Evolutionary conservation across 192 early-diverging fungal genomes (phyloP), one percentile per base, ranked within the genome.

Genomic region (Entomortierella parvispora): DNA sequence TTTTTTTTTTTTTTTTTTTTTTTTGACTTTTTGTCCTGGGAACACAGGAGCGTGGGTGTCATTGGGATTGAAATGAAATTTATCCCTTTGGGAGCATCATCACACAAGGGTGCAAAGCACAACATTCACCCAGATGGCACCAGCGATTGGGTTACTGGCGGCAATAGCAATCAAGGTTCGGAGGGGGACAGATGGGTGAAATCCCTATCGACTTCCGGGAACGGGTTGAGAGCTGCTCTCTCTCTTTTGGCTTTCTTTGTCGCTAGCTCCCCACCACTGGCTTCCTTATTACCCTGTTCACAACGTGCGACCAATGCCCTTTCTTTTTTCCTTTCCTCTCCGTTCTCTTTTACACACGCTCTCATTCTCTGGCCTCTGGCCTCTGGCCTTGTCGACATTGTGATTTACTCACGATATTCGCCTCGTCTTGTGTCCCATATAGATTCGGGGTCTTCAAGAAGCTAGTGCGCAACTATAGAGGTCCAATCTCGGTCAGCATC

Each of bases 401-500:
- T 33, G 34, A 42, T 40, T 14, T 62, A 4, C 11, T 44, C 44
- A 32, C 7, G 7, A 50, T 14, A 17, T 61, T 23, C 25, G 18
- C 17, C 12, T 42, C 40, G 31, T 7, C 48, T 45, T 22, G 66
- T 69, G 49, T 18, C 25, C 22, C 25, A 34, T 37, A 57, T 68
- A 83, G 74, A 64, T 77, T 77, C 55, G 74, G 55, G 22, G 74
- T 77, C 12, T 77, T 77, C 61, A 77, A 44, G 44, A 77, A 77
- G 48, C 54, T 77, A 23, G 74, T 77, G 11, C 74, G 74, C 54
- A 77, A 77, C 55, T 77, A 77, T 51, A 52, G 66, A 40, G 80
- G 80, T 2, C 87, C 85, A 18, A 82, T 89, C 25, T 89, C 88
- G 14, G 87, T 87, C 26, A 80, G 85, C 9, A 80, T 89, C 65